Conservation (phyloP, 495 filamentous ascomycete genomes). For the Physcia stellaris region DNA sequence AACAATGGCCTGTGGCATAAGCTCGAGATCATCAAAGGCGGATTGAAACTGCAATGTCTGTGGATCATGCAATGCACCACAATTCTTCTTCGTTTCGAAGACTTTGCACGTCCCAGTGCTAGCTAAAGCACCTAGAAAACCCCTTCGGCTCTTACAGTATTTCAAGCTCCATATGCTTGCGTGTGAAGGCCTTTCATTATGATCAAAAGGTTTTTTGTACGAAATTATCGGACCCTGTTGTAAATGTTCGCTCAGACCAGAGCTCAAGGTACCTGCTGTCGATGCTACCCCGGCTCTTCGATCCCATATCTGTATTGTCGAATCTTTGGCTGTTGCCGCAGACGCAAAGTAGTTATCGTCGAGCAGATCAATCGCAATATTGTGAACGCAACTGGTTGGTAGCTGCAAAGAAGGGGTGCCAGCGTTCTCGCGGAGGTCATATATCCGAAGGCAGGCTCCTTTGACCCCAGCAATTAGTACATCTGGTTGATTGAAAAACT, state of each 20-base stretch:
- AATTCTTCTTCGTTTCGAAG: slow-evolving; percentile 52
- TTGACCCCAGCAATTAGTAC: slow-evolving; percentile 72
- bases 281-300: slow-evolving; percentile 48
- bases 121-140: slow-evolving; percentile 61
- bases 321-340: slow-evolving; percentile 53
- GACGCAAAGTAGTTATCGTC: slow-evolving; percentile 94
- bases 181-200: slow-evolving; percentile 30
- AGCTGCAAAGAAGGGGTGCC: slow-evolving; percentile 48
- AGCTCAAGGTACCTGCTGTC: slow-evolving; percentile 25
- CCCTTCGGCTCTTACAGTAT: slow-evolving; percentile 60
- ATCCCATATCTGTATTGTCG: slow-evolving; percentile 78
- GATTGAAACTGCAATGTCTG: no score
- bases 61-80: slow-evolving; percentile 3
- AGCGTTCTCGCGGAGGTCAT: slow-evolving; percentile 62
- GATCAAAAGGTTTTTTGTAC: slow-evolving; percentile 49
- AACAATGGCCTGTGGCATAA: slow-evolving; percentile 25
- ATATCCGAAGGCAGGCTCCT: slow-evolving; percentile 74
- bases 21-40: slow-evolving; percentile 22
- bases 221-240: slow-evolving; percentile 45
- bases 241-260: slow-evolving; percentile 16
- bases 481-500: slow-evolving; percentile 82
- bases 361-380: slow-evolving; percentile 75
- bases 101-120: slow-evolving; percentile 68
- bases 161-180: slow-evolving; percentile 62
- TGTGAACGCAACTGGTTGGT: slow-evolving; percentile 75